Base-by-base conservation (phyloP, 345 rosid genomes). In the Sonneratia alba region DNA sequence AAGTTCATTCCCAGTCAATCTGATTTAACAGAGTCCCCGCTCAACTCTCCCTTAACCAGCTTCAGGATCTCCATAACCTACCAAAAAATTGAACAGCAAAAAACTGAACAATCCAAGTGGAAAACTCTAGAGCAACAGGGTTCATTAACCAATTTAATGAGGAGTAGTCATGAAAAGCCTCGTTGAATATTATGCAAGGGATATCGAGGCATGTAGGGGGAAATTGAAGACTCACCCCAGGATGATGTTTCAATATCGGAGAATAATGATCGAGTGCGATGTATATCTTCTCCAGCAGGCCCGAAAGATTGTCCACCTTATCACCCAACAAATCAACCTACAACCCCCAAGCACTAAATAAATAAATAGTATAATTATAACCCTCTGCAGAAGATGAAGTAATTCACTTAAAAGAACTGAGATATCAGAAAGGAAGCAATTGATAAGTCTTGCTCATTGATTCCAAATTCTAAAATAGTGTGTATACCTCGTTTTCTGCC, bases 241-340 rank as follows among this genome's bases (percentile, higher is more conserved):
- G 87, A 84, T 96, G 92, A 74, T 96, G 96, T 75, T 81, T 77
- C 82, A 92, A 81, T 74, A 96, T 64, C 10, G 97, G 96, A 73
- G 98, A 90, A 73, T 96, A 96, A 83, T 96, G 97, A 78, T 96
- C 97, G 27, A 96, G 85, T 6, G 92, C 98, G 61, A 92, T 89
- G 78, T 92, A 92, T 71, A 96, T 89, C 79, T 96, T 95, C 84
- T 89, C 96, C 55, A 90, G 98, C 74, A 92, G 92, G 74, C 88
- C 64, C 71, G 79, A 76, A 66, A 85, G 90, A 32, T 81, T 56
- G 55, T 92, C 97, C 81, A 92, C 99, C 79, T 92, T 87, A 75
- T 96, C 94, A 11, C 94, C 99, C 48, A 96, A 83, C 72, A 91
- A 89, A 80, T 96, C 98, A 73, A 96, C 99, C 99, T 96, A 75